Evolutionary conservation across 2,329 filamentous ascomycete species (phyloP).

Genomic region (Alternaria sp.): DNA sequence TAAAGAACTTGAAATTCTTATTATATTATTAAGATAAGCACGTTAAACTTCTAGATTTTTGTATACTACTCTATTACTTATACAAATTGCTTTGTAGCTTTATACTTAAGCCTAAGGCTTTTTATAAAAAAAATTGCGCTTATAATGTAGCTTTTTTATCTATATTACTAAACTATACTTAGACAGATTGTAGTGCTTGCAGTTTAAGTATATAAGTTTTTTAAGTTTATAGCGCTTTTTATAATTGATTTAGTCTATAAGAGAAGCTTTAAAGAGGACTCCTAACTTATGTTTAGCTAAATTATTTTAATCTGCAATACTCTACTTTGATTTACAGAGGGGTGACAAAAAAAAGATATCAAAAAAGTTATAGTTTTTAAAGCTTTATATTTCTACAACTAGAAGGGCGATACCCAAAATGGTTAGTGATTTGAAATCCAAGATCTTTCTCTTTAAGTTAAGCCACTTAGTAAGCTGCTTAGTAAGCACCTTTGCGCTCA

Average conservation of each 20-base stretch:
- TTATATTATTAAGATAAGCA: background rate
- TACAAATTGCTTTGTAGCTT: background rate
- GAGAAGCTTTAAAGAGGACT: background rate
- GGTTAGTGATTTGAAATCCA: no score
- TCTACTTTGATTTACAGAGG: no score
- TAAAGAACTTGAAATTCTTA: background rate
- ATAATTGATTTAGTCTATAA: background rate
- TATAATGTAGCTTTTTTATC: background rate
- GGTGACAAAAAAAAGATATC: no score
- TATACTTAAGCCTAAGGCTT: background rate
- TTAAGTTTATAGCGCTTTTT: background rate
- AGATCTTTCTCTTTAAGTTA: no score
- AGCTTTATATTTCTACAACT: no score
- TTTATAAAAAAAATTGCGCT: background rate
- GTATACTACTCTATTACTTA: background rate
- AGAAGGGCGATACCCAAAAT: no score
- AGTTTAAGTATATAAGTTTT: background rate
- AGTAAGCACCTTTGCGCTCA: no score
- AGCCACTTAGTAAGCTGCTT: no score
- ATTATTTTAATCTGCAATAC: background rate
- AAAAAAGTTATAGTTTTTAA: no score
- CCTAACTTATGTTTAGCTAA: background rate
- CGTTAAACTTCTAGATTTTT: background rate
- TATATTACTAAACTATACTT: background rate
- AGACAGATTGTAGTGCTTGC: background rate